Conservation (phyloP, 805 yeast species). For the Candida anglica region DNA sequence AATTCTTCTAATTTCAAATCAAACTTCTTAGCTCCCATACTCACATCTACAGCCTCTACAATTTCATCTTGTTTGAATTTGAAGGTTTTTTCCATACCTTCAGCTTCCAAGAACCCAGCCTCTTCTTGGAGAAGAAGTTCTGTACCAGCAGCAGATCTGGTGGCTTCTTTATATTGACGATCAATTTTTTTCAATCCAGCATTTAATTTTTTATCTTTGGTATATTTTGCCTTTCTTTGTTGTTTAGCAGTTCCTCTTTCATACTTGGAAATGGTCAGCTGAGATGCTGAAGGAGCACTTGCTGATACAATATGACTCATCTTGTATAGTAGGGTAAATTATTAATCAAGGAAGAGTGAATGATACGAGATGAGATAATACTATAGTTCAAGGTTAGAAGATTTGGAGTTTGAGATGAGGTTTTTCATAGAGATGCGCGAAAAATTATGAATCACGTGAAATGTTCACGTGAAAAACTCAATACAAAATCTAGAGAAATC, state of each 20-base stretch:
- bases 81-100: slow-evolving; percentile 90
- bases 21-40: slow-evolving; percentile 72
- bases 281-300: background rate
- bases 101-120: slow-evolving; percentile 86
- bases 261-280: slow-evolving; percentile 13
- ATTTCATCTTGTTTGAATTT: slow-evolving; percentile 82
- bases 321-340: too few relatives aligned
- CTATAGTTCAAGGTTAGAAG: too few relatives aligned
- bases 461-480: too few relatives aligned
- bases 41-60: slow-evolving; percentile 65
- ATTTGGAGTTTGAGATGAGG: too few relatives aligned
- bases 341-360: too few relatives aligned
- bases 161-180: slow-evolving; percentile 69
- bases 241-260: slow-evolving; percentile 18
- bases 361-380: too few relatives aligned
- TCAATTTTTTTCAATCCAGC: slow-evolving; percentile 68
- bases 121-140: slow-evolving; percentile 83
- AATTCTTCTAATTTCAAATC: slow-evolving; percentile 68
- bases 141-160: slow-evolving; percentile 79
- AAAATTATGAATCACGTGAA: too few relatives aligned
- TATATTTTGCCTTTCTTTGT: slow-evolving; percentile 22
- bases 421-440: too few relatives aligned
- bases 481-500: too few relatives aligned
- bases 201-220: slow-evolving; percentile 58
- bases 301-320: slow-evolving; percentile 2